These are phyloP conservation scores for Botrytis cinerea DNA, from an alignment of 2,329 filamentous ascomycete genomes.

Conservation along the genomic window DNA sequence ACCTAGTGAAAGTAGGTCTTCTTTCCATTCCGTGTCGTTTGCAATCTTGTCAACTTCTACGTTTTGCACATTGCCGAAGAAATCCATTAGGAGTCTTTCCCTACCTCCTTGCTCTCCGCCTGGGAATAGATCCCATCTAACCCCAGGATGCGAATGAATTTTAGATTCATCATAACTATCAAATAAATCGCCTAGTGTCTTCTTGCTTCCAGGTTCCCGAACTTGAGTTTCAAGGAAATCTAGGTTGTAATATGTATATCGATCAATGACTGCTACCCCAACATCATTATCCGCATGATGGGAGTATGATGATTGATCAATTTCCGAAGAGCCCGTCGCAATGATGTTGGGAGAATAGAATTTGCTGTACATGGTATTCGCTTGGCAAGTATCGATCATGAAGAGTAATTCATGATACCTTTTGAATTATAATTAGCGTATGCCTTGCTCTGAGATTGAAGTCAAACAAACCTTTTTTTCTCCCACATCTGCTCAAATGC, in stretches of 20 bases:
- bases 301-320: slow-evolving; percentile 95
- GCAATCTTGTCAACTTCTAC: slow-evolving; percentile 72
- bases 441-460: not conserved
- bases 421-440: slow-evolving; percentile 5
- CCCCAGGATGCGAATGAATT: slow-evolving; percentile 89
- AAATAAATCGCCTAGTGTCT: slow-evolving; percentile 90
- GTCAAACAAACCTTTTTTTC: slow-evolving; percentile 73
- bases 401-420: slow-evolving; percentile 97
- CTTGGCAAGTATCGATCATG: slow-evolving; percentile 99
- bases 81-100: slow-evolving; percentile 85
- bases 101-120: slow-evolving; percentile 78
- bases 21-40: slow-evolving; percentile 59
- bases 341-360: slow-evolving; percentile 99
- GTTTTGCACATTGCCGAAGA: slow-evolving; percentile 97
- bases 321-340: slow-evolving; percentile 92
- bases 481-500: slow-evolving; percentile 99
- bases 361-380: slow-evolving; percentile 98
- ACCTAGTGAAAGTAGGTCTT: slow-evolving; percentile 78
- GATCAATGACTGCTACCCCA: slow-evolving; percentile 95
- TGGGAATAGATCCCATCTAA: slow-evolving; percentile 92
- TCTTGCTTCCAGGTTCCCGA: slow-evolving; percentile 79
- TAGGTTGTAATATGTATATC: slow-evolving; percentile 97
- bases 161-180: slow-evolving; percentile 94
- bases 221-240: slow-evolving; percentile 94
- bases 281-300: slow-evolving; percentile 98